Base-by-base conservation (phyloP, 352 stramenopile species). In the Globisporangium perplexum region DNA sequence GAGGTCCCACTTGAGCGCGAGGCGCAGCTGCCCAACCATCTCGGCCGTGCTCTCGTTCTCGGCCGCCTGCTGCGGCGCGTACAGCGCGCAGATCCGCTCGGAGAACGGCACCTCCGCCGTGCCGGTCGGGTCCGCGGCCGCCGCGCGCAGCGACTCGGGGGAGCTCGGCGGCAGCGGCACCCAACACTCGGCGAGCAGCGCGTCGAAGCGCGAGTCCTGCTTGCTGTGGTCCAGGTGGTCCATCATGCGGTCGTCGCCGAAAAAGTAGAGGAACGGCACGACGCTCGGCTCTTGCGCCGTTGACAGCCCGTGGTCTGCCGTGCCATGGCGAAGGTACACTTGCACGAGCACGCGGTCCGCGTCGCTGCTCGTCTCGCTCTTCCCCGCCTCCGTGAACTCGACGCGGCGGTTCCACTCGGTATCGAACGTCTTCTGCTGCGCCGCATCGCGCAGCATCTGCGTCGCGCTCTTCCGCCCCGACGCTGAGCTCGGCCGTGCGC, bases 231-330 rank as follows among this genome's bases (percentile, higher is more conserved):
- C 81, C 35, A 94, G 62, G 60, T 89, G 77, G 52, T 94, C 83
- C 81, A 94, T 89, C 61, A 86, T 94, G 18, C 70, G 69, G 54
- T 94, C 83, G 22, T 94, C 83, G 7, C 83, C 83, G 52, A 94
- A 94, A 60, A 94, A 94, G 50, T 94, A 94, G 22, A 94, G 60
- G 57, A 94, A 94, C 3, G 83, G 83, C 30, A 94, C 77, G 17
- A 94, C 83, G 60, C 83, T 94, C 33, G 81, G 83, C 54, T 94
- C 83, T 38, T 94, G 83, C 3, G 81, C 80, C 1, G 75, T 66
- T 14, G 76, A 88, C 17, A 94, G 53, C 0, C 83, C 83, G 50
- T 94, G 81, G 43, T 94, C 83, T 0, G 78, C 83, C 1, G 81
- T 69, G 22, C 87, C 78, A 20, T 90, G 82, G 8, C 81, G 81